A percentile compares a stretch with the other conserved stretches of the same genome.
Conservation (phyloP, 2,329 filamentous ascomycete genomes). For the Monilinia aucupariae region DNA sequence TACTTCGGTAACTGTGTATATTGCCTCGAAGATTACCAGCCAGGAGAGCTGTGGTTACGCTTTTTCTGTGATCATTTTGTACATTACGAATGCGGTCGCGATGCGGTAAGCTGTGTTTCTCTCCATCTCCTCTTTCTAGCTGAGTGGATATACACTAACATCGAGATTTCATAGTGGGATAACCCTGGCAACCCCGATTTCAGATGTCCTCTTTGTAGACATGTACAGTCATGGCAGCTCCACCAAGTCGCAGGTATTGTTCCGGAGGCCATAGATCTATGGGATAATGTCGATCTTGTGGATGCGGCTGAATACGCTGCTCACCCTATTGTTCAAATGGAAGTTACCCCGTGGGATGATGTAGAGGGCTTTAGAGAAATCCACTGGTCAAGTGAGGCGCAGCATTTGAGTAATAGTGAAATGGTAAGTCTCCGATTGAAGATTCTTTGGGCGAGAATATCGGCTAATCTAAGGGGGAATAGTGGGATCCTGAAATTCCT, state of each 20-base stretch:
- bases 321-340: not conserved
- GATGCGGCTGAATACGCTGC: not conserved
- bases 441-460: not conserved
- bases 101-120: not conserved
- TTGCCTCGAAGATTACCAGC: slow-evolving; percentile 14
- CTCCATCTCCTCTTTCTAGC: not conserved
- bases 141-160: not conserved
- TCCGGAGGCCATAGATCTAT: slow-evolving; percentile 19
- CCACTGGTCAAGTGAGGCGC: slow-evolving; percentile 1
- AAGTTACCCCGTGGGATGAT: not conserved
- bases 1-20: slow-evolving; percentile 15
- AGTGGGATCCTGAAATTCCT: not conserved
- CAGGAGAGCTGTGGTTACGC: not conserved
- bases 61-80: slow-evolving; percentile 24
- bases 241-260: slow-evolving; percentile 13
- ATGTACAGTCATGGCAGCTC: not conserved
- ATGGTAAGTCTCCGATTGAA: not conserved
- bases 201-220: slow-evolving; percentile 17
- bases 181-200: slow-evolving; percentile 11
- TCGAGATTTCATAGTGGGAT: slow-evolving; percentile 9
- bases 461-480: not conserved
- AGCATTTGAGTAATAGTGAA: not conserved
- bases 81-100: slow-evolving; percentile 19
- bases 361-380: not conserved
- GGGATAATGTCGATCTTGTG: slow-evolving; percentile 17